phyloP scores from a whole-genome alignment of 305 asterid species.

The Ilex paraguariensis region DNA sequence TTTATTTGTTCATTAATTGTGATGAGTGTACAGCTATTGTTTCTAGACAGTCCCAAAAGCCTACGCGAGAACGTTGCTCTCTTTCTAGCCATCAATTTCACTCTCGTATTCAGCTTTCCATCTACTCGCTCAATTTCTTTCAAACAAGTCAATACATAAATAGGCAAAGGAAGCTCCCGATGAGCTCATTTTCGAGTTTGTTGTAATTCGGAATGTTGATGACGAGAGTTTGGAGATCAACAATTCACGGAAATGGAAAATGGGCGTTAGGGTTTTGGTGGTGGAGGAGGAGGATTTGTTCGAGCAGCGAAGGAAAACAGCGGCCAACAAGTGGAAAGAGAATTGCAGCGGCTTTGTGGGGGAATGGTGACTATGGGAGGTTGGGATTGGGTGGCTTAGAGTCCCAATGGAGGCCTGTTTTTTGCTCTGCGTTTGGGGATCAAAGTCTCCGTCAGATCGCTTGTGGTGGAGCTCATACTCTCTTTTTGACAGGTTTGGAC shows the following conservation, averaged over 20 bases:
- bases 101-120: no score
- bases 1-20: no score
- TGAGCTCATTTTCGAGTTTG: no score
- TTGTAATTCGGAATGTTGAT: no score
- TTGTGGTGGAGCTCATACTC: slow-evolving; percentile 98
- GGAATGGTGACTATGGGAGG: slow-evolving; percentile 95
- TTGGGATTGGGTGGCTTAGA: slow-evolving; percentile 76
- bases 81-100: no score
- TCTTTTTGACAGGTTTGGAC: slow-evolving; percentile 67
- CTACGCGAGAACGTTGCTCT: no score
- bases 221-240: no score
- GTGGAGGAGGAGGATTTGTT: slow-evolving; percentile 20
- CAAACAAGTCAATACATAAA: no score
- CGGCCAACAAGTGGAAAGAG: slow-evolving; percentile 28
- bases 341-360: slow-evolving; percentile 89
- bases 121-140: no score
- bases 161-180: no score
- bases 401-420: slow-evolving; percentile 71
- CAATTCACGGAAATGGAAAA: background rate
- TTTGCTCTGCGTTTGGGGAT: slow-evolving; percentile 53
- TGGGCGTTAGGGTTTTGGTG: slow-evolving; percentile 30
- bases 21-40: no score
- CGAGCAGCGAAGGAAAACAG: slow-evolving; percentile 18
- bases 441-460: slow-evolving; percentile 66
- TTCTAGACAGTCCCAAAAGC: no score